Evolutionary conservation across 1,139 yeast species (phyloP), one percentile per base, ranked within the genome.

Genomic region (Suhomyces terraborum): DNA sequence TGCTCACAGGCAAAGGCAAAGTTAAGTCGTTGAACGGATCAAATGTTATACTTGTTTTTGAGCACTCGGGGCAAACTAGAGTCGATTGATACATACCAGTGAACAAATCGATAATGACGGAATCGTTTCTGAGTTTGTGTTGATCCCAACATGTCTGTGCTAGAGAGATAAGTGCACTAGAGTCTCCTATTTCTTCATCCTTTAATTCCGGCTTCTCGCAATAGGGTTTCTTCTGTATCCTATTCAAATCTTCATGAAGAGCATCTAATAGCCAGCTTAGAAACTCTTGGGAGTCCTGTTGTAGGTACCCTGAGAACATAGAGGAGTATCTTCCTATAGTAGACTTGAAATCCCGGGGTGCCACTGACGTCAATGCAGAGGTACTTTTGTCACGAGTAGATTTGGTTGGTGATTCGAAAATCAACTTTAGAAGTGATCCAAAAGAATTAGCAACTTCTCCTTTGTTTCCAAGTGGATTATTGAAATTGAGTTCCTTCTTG

Each of bases 261-360:
- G 96, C 94, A 64, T 93, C 98, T 32, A 93, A 69, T 30, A 93
- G 64, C 75, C 88, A 93, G 30, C 96, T 91, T 41, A 93, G 69
- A 55, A 93, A 85, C 59, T 93, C 98, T 61, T 93, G 98, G 1
- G 98, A 88, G 59, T 93, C 98, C 58, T 93, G 98, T 61, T 93
- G 98, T 52, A 79, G 80, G 55, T 85, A 89, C 0, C 95, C 96
- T 0, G 88, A 77, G 67, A 93, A 93, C 79, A 88, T 79, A 1
- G 84, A 77, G 32, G 89, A 85, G 56, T 77, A 86, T 43, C 82
- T 77, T 0, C 98, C 98, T 32, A 93, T 76, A 0, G 88, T 82
- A 26, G 75, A 69, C 54, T 88, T 88, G 65, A 93, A 91, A 30
- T 82, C 87, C 35, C 88, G 67, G 1, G 98, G 98, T 2, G 81